Conservation (phyloP, 768 basidiomycete species). For the Lactarius pseudohatsudake region DNA sequence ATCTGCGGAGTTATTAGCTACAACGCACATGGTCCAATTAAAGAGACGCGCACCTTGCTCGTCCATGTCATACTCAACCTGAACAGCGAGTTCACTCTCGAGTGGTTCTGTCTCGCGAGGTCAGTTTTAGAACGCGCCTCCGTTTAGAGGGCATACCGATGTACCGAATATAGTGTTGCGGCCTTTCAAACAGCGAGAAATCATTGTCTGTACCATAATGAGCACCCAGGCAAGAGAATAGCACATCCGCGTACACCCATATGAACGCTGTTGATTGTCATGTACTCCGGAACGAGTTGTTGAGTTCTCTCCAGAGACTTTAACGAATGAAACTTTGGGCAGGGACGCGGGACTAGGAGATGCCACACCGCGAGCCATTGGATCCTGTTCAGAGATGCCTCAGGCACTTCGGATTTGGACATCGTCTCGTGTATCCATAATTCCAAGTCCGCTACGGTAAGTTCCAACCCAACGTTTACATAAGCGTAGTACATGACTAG, state of each 20-base stretch:
- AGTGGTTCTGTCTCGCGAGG: slow-evolving; percentile 66
- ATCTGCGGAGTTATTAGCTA: slow-evolving; percentile 48
- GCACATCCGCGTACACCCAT: slow-evolving; percentile 62
- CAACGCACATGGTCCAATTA: background rate
- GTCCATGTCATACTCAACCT: slow-evolving; percentile 99
- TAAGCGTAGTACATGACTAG: slow-evolving; percentile 35
- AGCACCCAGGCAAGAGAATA: background rate
- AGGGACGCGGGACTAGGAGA: slow-evolving; percentile 43
- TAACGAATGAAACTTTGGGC: slow-evolving; percentile 67
- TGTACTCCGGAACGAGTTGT: slow-evolving; percentile 62
- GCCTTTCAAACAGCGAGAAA: slow-evolving; percentile 67
- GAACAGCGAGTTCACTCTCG: slow-evolving; percentile 85
- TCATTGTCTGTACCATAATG: slow-evolving; percentile 51
- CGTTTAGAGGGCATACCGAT: slow-evolving; percentile 57
- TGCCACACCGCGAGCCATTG: slow-evolving; percentile 43
- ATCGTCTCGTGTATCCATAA: background rate
- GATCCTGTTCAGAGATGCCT: no score
- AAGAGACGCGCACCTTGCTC: slow-evolving; percentile 71
- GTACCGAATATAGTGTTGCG: slow-evolving; percentile 88
- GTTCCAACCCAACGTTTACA: background rate
- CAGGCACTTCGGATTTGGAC: no score
- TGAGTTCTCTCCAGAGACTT: slow-evolving; percentile 62
- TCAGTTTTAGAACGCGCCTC: background rate
- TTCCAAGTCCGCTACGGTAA: background rate
- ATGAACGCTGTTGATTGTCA: slow-evolving; percentile 61